Evolutionary conservation across 2,329 filamentous ascomycete genomes (phyloP).

Genomic region (Colletotrichum sp.): DNA sequence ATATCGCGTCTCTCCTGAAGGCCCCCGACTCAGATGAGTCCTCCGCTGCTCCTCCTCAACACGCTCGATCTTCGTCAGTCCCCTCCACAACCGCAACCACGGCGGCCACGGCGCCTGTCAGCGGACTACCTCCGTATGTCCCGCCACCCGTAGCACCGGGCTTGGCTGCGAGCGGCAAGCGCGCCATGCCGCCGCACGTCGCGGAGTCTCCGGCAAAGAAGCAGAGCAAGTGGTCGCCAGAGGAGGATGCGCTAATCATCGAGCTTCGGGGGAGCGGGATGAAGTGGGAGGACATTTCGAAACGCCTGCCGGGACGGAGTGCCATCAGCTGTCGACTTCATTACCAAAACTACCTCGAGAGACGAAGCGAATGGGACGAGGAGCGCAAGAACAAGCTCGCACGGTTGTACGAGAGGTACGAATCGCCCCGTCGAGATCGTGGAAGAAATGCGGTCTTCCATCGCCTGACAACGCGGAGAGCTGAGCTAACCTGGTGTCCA

Average conservation of each 20-base stretch:
- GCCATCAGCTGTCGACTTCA: constrained; percentile 93
- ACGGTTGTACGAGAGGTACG: constrained; percentile 91
- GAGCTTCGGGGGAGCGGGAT: constrained; percentile 88
- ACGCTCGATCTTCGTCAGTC: constrained; percentile 40
- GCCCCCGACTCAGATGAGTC: constrained; percentile 76
- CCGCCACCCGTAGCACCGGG: constrained; percentile 34
- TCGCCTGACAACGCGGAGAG: background rate
- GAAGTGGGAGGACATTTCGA: constrained; percentile 99
- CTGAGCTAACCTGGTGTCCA: constrained; percentile 40
- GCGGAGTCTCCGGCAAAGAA: constrained; percentile 81
- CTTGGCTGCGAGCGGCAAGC: constrained; percentile 43
- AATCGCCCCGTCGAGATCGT: background rate
- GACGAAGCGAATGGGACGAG: constrained; percentile 93
- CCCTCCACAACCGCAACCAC: constrained; percentile 29
- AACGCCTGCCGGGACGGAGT: constrained; percentile 86
- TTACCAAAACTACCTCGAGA: constrained; percentile 96
- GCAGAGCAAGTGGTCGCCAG: constrained; percentile 94
- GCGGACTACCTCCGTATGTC: constrained; percentile 20
- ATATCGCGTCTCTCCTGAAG: constrained; percentile 92
- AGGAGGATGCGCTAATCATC: constrained; percentile 94
- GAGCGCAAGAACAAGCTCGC: constrained; percentile 97
- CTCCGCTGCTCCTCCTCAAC: constrained; percentile 50
- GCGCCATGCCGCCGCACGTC: constrained; percentile 58
- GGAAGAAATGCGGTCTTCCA: background rate
- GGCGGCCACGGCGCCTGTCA: constrained; percentile 22